phyloP scores from a whole-genome alignment of 2,329 filamentous ascomycete genomes.

The Penicillium sp. region DNA sequence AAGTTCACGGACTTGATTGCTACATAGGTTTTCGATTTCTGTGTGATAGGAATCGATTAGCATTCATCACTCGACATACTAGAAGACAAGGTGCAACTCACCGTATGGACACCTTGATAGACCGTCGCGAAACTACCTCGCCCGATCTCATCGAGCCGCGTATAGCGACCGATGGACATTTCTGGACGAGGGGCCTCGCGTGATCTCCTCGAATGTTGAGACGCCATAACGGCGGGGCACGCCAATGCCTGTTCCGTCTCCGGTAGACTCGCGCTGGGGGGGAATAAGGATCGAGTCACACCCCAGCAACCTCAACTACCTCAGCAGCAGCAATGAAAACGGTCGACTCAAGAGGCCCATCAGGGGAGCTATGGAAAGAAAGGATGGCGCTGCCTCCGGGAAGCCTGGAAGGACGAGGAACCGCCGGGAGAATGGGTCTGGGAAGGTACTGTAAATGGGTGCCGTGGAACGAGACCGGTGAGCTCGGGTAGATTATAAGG shows the following conservation, averaged over 20 bases:
- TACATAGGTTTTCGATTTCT: conserved; percentile 78
- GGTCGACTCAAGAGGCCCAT: conserved; percentile 33
- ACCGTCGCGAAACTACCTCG: conserved; percentile 98
- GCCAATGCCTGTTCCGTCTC: conserved; percentile 15
- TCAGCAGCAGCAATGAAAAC: conserved; percentile 28
- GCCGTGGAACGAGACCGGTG: conserved; percentile 18
- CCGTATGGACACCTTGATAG: conserved; percentile 81
- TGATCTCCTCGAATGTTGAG: conserved; percentile 43
- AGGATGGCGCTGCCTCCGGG: conserved; percentile 12
- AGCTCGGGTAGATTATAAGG: conserved; percentile 4
- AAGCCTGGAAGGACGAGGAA: conserved; percentile 17
- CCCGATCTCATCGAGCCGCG: conserved; percentile 83
- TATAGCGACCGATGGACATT: conserved; percentile 68
- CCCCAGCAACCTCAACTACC: conserved; percentile 38
- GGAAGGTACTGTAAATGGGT: conserved; percentile 5
- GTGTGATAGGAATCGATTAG: conserved; percentile 17
- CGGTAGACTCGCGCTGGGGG: conserved; percentile 13
- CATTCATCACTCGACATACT: conserved; percentile 1
- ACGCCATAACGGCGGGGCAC: conserved; percentile 41
- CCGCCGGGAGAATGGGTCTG: conserved; percentile 12
- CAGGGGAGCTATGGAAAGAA: conserved; percentile 22
- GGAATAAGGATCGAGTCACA: conserved; percentile 15
- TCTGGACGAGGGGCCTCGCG: conserved; percentile 33
- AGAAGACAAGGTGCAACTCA: conserved; percentile 47
- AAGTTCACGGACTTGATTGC: conserved; percentile 97